Evolutionary conservation across 2,329 filamentous ascomycete species (phyloP).

Genomic region (Ceratocystis papillata): DNA sequence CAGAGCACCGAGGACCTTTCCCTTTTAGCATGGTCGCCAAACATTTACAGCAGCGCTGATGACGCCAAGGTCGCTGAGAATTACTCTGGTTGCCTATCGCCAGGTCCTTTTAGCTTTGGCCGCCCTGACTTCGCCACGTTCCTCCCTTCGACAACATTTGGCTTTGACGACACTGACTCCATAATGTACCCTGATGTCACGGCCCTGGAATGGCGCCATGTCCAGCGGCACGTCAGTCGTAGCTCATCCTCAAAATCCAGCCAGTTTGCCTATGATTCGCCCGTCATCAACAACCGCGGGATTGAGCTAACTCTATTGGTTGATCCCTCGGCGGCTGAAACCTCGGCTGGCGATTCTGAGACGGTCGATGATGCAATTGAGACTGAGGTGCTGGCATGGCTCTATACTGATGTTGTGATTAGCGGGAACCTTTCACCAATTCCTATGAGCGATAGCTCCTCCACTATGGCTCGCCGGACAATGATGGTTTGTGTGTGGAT

Average conservation of each 20-base stretch:
- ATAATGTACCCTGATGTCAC: slow-evolving; percentile 25
- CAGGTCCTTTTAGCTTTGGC: slow-evolving; percentile 20
- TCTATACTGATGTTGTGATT: slow-evolving; percentile 25
- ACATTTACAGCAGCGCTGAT: slow-evolving; percentile 9
- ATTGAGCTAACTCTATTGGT: slow-evolving; percentile 25
- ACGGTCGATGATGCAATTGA: slow-evolving; percentile 16
- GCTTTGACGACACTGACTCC: slow-evolving; percentile 25
- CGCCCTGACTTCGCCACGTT: slow-evolving; percentile 24
- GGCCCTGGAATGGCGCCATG: slow-evolving; percentile 21
- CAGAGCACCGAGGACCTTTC: slow-evolving; percentile 31
- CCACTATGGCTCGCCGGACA: slow-evolving; percentile 13
- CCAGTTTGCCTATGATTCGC: slow-evolving; percentile 24
- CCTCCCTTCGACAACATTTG: slow-evolving; percentile 24
- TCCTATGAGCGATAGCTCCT: slow-evolving; percentile 13
- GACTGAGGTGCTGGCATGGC: slow-evolving; percentile 25
- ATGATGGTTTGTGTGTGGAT: slow-evolving; percentile 26
- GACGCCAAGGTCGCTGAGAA: neutral
- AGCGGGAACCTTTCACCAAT: slow-evolving; percentile 18
- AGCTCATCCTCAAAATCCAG: slow-evolving; percentile 18
- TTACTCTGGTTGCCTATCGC: slow-evolving; percentile 22
- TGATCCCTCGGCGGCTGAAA: slow-evolving; percentile 20
- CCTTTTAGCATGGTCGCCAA: slow-evolving; percentile 29
- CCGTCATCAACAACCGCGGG: slow-evolving; percentile 23
- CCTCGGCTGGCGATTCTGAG: neutral
- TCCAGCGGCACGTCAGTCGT: slow-evolving; percentile 24